Percentiles rank a stretch among this genome's conserved stretches.
These are phyloP conservation scores for Melampsora americana DNA, from an alignment of 1,284 basidiomycete species.

Conservation along the genomic window DNA sequence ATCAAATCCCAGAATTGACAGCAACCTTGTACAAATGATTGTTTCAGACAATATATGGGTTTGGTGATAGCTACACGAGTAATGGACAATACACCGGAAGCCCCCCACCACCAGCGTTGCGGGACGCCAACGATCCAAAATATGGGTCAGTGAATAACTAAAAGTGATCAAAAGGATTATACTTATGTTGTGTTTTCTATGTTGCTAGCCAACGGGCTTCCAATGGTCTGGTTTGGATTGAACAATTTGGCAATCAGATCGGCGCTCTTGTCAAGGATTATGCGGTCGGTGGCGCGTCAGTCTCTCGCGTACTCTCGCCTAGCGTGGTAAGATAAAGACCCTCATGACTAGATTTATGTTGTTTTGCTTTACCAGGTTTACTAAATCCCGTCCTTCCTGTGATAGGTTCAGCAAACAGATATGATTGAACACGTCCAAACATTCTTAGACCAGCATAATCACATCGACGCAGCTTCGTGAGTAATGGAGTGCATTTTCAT, in stretches of 20 bases:
- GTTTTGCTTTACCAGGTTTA: too few relatives aligned
- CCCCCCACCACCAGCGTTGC: neutral
- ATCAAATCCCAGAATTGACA: neutral
- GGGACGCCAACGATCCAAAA: neutral
- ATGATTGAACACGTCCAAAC: conserved; percentile 27
- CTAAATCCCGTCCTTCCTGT: too few relatives aligned
- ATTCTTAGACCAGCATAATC: conserved; percentile 4
- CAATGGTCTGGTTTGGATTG: conserved; percentile 23
- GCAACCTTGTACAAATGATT: neutral
- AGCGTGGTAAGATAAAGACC: conserved; percentile 1
- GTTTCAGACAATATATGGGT: conserved; percentile 21
- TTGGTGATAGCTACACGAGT: conserved; percentile 24
- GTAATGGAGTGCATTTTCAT: neutral
- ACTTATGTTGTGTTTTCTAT: too few relatives aligned
- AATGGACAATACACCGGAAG: conserved; percentile 6
- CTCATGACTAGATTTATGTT: neutral
- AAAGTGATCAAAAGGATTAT: too few relatives aligned
- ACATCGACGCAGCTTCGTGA: neutral
- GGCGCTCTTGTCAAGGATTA: conserved; percentile 8
- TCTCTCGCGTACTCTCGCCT: conserved; percentile 9
- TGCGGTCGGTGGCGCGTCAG: conserved; percentile 22
- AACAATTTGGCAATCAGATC: conserved; percentile 8
- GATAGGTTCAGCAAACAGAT: conserved; percentile 10
- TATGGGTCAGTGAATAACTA: neutral
- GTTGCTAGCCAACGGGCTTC: neutral